Base-by-base conservation (phyloP, 305 asterid species). In the Fraxinus nigra region DNA sequence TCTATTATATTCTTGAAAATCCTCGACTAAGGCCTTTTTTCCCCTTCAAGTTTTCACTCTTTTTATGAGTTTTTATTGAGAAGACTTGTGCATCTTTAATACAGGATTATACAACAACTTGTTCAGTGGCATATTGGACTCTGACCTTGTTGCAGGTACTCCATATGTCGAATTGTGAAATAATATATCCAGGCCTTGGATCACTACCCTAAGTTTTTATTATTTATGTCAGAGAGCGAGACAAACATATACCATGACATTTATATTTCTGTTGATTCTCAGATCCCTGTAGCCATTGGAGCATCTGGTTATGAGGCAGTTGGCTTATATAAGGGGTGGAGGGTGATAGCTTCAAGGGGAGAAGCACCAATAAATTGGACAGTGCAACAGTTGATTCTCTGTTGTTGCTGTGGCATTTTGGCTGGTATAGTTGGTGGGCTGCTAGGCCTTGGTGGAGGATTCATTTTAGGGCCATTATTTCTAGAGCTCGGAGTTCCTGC, bases 401-500 rank as follows among this genome's bases (percentile, higher is more conserved):
- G 92, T 78, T 90, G 97, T 82, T 82, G 77, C 75, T 89, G 91
- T 67, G 97, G 97, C 65, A 82, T 93, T 56, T 80, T 93, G 89
- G 93, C 95, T 8, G 97, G 97, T 80, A 72, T 90, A 2, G 94
- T 93, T 82, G 97, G 97, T 37, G 94, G 97, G 33, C 85, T 93
- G 61, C 91, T 93, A 51, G 97, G 97, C 81, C 93, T 93, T 7
- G 97, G 97, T 24, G 97, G 97, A 75, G 97, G 97, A 73, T 93
- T 91, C 87, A 90, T 93, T 72, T 72, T 92, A 80, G 93, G 97
- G 72, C 97, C 97, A 10, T 76, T 93, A 84, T 87, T 92, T 78
- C 82, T 93, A 2, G 97, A 93, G 85, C 91, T 93, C 3, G 97
- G 94, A 38, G 76, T 91, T 80, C 96, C 96, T 82, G 93, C 96